phyloP scores from a whole-genome alignment of 441 rosid genomes.

The Syzygium malaccense region DNA sequence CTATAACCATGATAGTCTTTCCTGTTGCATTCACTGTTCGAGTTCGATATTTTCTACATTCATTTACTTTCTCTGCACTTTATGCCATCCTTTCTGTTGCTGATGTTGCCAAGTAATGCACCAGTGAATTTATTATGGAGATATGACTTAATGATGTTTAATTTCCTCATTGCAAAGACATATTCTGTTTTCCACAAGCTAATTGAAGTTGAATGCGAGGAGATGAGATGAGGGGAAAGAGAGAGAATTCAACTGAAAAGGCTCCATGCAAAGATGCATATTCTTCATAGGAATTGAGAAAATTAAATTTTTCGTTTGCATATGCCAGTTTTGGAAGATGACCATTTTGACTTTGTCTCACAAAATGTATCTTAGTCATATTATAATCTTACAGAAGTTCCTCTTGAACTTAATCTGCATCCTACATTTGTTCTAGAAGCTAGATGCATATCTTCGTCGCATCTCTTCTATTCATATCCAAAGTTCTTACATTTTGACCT shows the following conservation, averaged over 20 bases:
- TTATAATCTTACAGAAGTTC: neutral
- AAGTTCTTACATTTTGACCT: neutral
- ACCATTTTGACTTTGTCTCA: neutral
- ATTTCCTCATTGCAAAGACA: neutral
- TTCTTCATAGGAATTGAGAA: neutral
- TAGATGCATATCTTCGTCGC: neutral
- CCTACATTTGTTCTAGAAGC: neutral
- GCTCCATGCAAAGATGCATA: neutral
- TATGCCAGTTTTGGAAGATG: neutral
- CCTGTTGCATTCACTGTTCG: neutral
- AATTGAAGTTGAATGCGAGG: neutral
- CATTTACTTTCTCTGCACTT: neutral
- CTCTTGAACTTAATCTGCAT: neutral
- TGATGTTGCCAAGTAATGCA: neutral
- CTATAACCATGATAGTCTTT: neutral
- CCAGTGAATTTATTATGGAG: neutral
- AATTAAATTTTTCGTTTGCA: neutral
- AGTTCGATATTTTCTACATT: neutral
- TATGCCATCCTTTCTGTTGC: neutral
- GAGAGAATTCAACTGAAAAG: neutral
- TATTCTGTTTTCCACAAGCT: neutral
- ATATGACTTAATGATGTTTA: neutral
- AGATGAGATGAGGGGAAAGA: neutral
- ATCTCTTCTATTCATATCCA: neutral
- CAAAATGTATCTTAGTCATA: neutral